Evolutionary conservation across 768 basidiomycete genomes (phyloP).

Genomic region (Leccinum arenicola): DNA sequence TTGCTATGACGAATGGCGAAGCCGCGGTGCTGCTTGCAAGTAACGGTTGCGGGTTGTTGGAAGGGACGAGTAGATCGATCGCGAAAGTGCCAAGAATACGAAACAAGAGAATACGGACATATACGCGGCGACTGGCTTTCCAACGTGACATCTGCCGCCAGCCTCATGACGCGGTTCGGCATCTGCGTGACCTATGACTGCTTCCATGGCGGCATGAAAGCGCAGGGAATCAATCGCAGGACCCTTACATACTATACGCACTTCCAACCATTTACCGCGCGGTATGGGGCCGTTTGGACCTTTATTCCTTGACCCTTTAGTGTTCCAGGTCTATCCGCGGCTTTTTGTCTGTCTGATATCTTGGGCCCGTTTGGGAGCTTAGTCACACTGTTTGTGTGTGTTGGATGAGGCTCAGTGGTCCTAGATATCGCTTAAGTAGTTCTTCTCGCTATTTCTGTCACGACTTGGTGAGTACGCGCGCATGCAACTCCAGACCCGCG

Average conservation of each 20-base stretch:
- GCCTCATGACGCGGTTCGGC: too few relatives aligned
- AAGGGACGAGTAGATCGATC: constrained; percentile 78
- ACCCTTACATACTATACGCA: too few relatives aligned
- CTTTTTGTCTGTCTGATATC: too few relatives aligned
- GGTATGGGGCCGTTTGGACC: constrained; percentile 36
- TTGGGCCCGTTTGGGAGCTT: too few relatives aligned
- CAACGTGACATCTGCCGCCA: too few relatives aligned
- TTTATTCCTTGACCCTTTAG: too few relatives aligned
- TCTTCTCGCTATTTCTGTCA: constrained; percentile 43
- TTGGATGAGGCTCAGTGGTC: too few relatives aligned
- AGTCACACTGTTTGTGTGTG: too few relatives aligned
- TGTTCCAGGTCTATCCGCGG: too few relatives aligned
- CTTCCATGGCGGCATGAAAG: constrained; percentile 80
- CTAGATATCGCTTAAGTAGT: constrained; percentile 61
- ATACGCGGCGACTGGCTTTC: constrained; percentile 61
- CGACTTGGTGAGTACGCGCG: constrained; percentile 30
- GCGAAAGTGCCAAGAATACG: constrained; percentile 65
- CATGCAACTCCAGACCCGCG: constrained; percentile 15
- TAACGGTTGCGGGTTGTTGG: too few relatives aligned
- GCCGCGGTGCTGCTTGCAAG: too few relatives aligned
- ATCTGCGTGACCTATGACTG: constrained; percentile 71
- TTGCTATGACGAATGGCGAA: too few relatives aligned
- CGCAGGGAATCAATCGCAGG: constrained; percentile 26
- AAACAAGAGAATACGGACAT: constrained; percentile 79
- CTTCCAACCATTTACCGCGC: constrained; percentile 77